Percentiles rank a stretch among this genome's conserved stretches.
Conservation (phyloP, 208 protist genomes). For the Crithidia sp. region DNA sequence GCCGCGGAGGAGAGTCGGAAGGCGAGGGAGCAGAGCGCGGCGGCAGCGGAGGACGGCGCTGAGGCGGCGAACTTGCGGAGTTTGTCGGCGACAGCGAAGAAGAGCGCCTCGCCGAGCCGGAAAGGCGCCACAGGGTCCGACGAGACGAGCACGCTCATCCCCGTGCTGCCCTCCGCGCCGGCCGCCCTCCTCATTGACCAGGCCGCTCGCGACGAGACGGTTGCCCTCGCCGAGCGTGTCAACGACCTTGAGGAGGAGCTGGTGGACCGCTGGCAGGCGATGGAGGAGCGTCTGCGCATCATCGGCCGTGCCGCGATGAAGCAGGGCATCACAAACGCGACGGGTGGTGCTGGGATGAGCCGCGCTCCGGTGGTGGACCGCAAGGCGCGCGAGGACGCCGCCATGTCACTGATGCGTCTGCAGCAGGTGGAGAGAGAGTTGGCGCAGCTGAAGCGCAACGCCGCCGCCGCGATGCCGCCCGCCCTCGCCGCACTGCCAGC, state of each 20-base stretch:
- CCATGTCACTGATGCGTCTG: constrained; percentile 82
- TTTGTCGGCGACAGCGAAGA: not conserved
- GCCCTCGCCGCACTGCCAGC: not conserved
- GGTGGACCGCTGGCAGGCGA: constrained; percentile 69
- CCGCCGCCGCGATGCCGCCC: not conserved
- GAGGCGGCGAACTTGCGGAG: constrained; percentile 3
- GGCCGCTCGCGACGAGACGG: constrained; percentile 58
- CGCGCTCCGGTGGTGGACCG: constrained; percentile 60
- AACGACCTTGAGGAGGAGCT: constrained; percentile 83
- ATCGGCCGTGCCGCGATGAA: constrained; percentile 80
- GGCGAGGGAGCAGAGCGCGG: constrained; percentile 6
- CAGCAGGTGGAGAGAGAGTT: constrained; percentile 85
- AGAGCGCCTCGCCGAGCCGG: not conserved
- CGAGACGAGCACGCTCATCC: constrained; percentile 5
- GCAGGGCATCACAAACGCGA: constrained; percentile 28
- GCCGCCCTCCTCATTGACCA: constrained; percentile 23
- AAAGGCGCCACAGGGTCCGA: not conserved
- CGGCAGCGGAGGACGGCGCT: not conserved
- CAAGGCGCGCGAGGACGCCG: constrained; percentile 87
- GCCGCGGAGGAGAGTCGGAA: not conserved
- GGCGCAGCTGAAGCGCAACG: constrained; percentile 40
- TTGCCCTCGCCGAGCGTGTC: constrained; percentile 50
- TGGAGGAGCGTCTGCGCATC: constrained; percentile 88
- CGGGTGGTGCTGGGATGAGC: constrained; percentile 16
- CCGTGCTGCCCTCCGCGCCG: not conserved